Base-by-base conservation (phyloP, 176 grass and related monocot species). In the Urochloa ruziziensis region DNA sequence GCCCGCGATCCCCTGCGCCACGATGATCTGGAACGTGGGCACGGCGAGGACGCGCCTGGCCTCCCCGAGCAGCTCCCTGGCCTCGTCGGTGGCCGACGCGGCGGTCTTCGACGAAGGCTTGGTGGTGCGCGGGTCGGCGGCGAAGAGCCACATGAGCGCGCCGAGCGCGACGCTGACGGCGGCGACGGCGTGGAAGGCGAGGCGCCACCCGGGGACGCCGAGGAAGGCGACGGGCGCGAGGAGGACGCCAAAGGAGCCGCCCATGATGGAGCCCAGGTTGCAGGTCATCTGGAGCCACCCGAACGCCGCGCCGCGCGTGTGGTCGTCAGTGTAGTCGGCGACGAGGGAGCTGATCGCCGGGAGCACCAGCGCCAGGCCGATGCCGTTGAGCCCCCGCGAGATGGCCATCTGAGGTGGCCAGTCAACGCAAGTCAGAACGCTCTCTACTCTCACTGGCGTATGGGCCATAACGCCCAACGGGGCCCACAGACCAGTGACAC, bases 321-420 rank as follows among this genome's bases (percentile, higher is more conserved):
- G 46, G 42, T 97, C 91, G 49, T 97, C 89, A 25, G 91, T 97
- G 77, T 90, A 88, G 86, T 93, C 94, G 48, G 94, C 94, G 30
- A 97, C 89, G 2, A 97, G 81, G 10, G 94, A 93, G 58, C 75
- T 90, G 72, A 94, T 97, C 6, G 94, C 91, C 25, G 94, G 94
- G 18, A 67, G 59, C 2, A 89, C 94, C 46, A 97, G 66, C 25
- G 94, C 89, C 0, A 97, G 79, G 3, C 94, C 94, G 9, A 93
- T 76, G 37, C 94, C 94, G 48, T 97, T 93, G 44, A 97, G 65
- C 2, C 90, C 91, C 78, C 94, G 86, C 63, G 94, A 91, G 74
- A 97, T 89, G 35, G 94, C 94, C 71, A 97, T 92, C 91, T 97
- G n/a, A n/a, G n/a, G 72, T 32, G 16, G 25, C 48, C 27, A 36